A percentile compares a stretch with the other conserved stretches of the same genome.
Evolutionary conservation across 495 filamentous ascomycete genomes (phyloP).

Genomic region (Cryomyces antarcticus): DNA sequence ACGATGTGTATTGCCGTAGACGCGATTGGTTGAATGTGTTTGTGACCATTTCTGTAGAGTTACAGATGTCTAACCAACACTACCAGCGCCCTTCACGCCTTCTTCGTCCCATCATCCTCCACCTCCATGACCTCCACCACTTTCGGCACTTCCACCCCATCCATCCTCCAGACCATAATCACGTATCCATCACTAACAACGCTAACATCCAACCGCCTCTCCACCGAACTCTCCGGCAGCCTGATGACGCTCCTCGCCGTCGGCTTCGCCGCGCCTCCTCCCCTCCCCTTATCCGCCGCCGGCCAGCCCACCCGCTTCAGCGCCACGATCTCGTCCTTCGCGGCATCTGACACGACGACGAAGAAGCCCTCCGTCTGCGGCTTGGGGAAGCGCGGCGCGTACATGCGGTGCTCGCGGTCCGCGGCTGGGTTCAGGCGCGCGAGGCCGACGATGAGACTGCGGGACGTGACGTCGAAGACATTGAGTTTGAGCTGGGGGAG

Average conservation of each 20-base stretch:
- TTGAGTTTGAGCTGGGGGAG: constrained; percentile 52
- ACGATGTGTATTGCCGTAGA: too few relatives aligned
- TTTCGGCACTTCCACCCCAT: constrained; percentile 31
- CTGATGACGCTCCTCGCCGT: constrained; percentile 36
- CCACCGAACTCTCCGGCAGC: constrained; percentile 27
- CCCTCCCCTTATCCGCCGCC: constrained; percentile 11
- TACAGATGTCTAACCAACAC: too few relatives aligned
- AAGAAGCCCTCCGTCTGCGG: constrained; percentile 92
- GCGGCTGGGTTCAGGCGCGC: constrained; percentile 37
- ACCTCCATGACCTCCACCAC: constrained; percentile 17
- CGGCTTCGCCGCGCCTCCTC: constrained; percentile 12
- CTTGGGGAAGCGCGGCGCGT: constrained; percentile 79
- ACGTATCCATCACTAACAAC: constrained; percentile 76
- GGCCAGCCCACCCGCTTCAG: constrained; percentile 73
- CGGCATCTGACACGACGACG: constrained; percentile 45
- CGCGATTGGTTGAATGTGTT: too few relatives aligned
- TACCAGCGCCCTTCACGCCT: constrained; percentile 4
- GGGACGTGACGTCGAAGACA: constrained; percentile 35
- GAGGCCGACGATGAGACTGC: constrained; percentile 40
- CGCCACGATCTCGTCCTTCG: constrained; percentile 55
- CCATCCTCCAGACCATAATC: constrained; percentile 48
- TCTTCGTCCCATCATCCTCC: constrained; percentile 16
- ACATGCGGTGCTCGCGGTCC: constrained; percentile 47
- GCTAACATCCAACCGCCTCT: constrained; percentile 42
- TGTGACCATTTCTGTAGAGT: too few relatives aligned